Percentiles rank a stretch among this genome's conserved stretches.
Conservation (phyloP, 345 rosid species). For the Adansonia digitata region DNA sequence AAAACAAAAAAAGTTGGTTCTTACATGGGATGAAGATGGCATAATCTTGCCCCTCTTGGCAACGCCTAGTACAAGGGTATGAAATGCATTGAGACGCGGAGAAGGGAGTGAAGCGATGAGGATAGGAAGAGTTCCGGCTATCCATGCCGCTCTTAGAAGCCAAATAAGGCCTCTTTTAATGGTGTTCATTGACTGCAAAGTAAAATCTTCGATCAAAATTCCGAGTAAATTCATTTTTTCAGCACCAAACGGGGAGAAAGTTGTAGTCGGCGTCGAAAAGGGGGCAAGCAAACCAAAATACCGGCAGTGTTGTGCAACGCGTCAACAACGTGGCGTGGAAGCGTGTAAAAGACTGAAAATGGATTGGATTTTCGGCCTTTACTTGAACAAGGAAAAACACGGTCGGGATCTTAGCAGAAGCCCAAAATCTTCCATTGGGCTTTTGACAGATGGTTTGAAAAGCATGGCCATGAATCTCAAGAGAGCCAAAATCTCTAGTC, state of each 20-base stretch:
- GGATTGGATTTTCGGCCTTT: not conserved
- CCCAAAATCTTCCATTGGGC: too few species aligned
- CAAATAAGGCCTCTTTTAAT: slow-evolving; percentile 3
- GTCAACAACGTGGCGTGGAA: not conserved
- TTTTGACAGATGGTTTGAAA: not conserved
- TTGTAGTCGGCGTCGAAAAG: not conserved
- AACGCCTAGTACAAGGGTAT: not conserved
- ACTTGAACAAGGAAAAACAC: not conserved
- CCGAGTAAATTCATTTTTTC: not conserved
- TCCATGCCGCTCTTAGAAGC: slow-evolving; percentile 15
- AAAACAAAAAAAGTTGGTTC: not conserved
- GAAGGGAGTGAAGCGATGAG: slow-evolving; percentile 12
- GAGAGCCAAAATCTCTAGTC: not conserved
- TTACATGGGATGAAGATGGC: slow-evolving; percentile 6
- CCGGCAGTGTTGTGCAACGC: not conserved
- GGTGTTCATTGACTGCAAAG: not conserved
- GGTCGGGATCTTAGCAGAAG: too few species aligned
- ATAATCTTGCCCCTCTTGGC: slow-evolving; percentile 13
- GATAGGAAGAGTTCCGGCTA: slow-evolving; percentile 17
- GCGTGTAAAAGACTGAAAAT: too few species aligned
- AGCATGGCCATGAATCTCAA: not conserved
- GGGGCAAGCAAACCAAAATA: not conserved
- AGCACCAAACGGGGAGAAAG: not conserved
- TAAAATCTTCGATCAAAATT: not conserved
- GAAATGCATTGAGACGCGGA: slow-evolving; percentile 6